Evolutionary conservation across 306 rosid genomes (phyloP).

Genomic region (Castanea crenata): DNA sequence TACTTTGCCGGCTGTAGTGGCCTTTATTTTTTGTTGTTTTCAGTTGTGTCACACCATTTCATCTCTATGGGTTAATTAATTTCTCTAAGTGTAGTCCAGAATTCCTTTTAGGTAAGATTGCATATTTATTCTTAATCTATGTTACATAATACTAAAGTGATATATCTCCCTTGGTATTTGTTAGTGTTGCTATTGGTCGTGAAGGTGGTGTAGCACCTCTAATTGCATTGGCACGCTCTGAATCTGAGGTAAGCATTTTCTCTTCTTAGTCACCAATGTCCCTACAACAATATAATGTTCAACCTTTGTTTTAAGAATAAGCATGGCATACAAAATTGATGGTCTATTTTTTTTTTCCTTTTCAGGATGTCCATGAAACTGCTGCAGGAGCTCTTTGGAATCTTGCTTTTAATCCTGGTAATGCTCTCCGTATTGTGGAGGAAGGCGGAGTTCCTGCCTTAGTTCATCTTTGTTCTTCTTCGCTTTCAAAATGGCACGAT

Average conservation of each 20-base stretch:
- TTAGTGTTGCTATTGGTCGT: constrained; percentile 94
- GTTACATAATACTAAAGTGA: constrained; percentile 13
- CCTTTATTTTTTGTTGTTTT: too few relatives aligned
- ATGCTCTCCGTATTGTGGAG: constrained; percentile 95
- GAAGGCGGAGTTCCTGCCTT: constrained; percentile 98
- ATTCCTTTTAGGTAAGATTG: not conserved
- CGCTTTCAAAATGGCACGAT: constrained; percentile 97
- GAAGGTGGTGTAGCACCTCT: constrained; percentile 99
- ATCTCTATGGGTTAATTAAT: too few relatives aligned
- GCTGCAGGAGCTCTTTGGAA: constrained; percentile 99
- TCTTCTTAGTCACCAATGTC: constrained; percentile 15
- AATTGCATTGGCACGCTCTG: constrained; percentile 93
- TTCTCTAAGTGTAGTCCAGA: not conserved
- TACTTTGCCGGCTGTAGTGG: too few relatives aligned
- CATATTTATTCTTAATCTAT: not conserved
- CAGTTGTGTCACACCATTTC: too few relatives aligned
- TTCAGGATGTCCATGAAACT: constrained; percentile 99
- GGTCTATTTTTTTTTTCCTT: constrained; percentile 37
- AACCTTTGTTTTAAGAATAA: constrained; percentile 4
- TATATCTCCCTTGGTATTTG: constrained; percentile 23
- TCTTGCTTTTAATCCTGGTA: constrained; percentile 97
- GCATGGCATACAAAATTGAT: not conserved
- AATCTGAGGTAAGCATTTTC: constrained; percentile 70
- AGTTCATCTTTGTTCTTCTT: constrained; percentile 90
- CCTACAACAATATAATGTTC: constrained; percentile 9